Conservation (phyloP, 2,329 filamentous ascomycete genomes). For the Venturia nashicola region DNA sequence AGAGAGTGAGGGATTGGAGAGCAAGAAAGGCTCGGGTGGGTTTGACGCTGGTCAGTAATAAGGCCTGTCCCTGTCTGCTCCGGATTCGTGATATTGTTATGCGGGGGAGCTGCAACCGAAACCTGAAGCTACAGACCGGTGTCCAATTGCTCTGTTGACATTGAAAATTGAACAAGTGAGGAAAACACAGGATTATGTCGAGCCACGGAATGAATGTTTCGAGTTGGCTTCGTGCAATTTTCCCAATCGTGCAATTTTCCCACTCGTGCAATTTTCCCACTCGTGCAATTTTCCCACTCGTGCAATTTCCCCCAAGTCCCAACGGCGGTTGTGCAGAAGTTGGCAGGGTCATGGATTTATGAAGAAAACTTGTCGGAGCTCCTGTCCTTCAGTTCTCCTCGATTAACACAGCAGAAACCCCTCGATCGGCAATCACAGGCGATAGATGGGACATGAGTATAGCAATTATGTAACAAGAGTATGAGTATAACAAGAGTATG, state of each 20-base stretch:
- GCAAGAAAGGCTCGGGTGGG: not conserved
- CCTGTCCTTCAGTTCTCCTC: no score
- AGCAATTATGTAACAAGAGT: no score
- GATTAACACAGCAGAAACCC: no score
- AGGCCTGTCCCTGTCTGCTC: not conserved
- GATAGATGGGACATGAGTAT: no score
- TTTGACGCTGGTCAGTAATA: not conserved
- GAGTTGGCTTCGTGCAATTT: not conserved
- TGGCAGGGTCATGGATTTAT: not conserved
- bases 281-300: no score
- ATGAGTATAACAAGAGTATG: no score
- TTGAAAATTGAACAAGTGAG: not conserved
- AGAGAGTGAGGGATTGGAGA: not conserved
- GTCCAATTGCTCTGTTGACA: not conserved
- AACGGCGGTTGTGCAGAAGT: not conserved
- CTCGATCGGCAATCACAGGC: no score
- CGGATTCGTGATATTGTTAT: not conserved
- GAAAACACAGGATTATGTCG: not conserved
- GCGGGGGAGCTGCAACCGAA: not conserved
- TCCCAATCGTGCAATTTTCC: no score
- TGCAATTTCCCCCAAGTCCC: not conserved
- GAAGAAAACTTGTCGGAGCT: not conserved
- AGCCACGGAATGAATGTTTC: not conserved
- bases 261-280: no score
- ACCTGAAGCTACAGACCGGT: not conserved